Conservation (phyloP, 352 stramenopile genomes). For the Globisporangium paddicum region DNA sequence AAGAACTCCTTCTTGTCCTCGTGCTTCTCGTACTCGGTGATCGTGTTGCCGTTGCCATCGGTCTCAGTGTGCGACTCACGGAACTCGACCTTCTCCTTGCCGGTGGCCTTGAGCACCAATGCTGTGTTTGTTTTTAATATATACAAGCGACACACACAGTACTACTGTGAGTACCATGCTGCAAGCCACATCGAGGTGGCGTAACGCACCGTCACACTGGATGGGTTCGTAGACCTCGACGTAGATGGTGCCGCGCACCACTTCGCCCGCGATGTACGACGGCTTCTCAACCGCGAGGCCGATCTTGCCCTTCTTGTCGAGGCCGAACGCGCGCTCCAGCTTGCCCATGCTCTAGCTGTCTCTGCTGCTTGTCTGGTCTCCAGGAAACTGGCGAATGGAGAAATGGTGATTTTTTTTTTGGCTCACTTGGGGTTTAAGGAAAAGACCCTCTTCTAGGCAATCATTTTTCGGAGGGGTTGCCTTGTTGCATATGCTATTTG, state of each 20-base stretch:
- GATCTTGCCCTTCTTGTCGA: constrained; percentile 66
- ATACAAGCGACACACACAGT: not conserved
- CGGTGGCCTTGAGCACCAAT: constrained; percentile 53
- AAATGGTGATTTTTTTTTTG: too few relatives aligned
- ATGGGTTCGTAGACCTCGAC: constrained; percentile 51
- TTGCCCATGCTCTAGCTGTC: constrained; percentile 43
- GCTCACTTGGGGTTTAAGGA: too few relatives aligned
- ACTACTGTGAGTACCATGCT: not conserved
- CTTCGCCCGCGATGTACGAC: constrained; percentile 54
- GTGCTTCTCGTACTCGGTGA: constrained; percentile 21
- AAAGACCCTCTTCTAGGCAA: too few relatives aligned
- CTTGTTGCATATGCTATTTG: too few relatives aligned
- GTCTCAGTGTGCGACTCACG: constrained; percentile 26
- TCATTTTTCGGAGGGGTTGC: too few relatives aligned
- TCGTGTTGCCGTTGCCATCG: constrained; percentile 27
- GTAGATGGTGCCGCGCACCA: constrained; percentile 51
- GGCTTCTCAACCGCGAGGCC: constrained; percentile 43
- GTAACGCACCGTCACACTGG: constrained; percentile 46
- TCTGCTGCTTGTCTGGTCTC: not conserved
- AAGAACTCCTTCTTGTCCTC: constrained; percentile 55
- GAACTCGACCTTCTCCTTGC: constrained; percentile 66
- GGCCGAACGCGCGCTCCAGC: constrained; percentile 40
- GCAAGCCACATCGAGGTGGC: not conserved
- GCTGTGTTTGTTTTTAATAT: too few relatives aligned
- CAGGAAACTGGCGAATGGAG: not conserved